Percentiles rank a stretch among this genome's conserved stretches.
Evolutionary conservation across 352 stramenopile genomes (phyloP).

Genomic region (Phytophthora meadii): DNA sequence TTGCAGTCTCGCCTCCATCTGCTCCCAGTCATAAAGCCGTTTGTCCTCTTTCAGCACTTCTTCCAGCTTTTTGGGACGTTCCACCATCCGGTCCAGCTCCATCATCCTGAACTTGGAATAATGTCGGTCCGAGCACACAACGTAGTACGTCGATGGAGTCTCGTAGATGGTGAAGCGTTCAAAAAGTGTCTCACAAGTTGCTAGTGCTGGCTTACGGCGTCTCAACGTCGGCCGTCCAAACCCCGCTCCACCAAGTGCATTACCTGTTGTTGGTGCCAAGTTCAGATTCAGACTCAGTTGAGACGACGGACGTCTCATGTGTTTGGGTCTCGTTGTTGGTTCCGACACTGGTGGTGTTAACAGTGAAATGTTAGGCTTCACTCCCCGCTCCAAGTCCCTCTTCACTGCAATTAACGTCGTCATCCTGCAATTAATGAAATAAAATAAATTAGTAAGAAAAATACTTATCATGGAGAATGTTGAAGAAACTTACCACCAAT

Average conservation of each 20-base stretch:
- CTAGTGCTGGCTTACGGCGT: constrained; percentile 70
- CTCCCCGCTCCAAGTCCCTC: constrained; percentile 68
- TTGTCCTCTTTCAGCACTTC: constrained; percentile 76
- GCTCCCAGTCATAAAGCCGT: constrained; percentile 74
- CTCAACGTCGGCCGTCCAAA: constrained; percentile 48
- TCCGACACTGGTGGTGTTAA: constrained; percentile 61
- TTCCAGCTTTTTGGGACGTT: constrained; percentile 57
- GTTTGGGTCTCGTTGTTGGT: constrained; percentile 33
- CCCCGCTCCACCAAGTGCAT: constrained; percentile 21
- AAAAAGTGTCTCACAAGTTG: constrained; percentile 68
- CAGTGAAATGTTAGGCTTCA: constrained; percentile 67
- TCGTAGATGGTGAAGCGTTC: constrained; percentile 90
- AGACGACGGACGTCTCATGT: constrained; percentile 43
- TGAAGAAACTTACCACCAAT: constrained; percentile 73
- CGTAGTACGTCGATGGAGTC: constrained; percentile 69
- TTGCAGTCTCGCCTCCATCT: constrained; percentile 85
- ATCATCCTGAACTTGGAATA: constrained; percentile 85
- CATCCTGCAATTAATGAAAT: constrained; percentile 55
- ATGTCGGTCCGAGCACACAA: constrained; percentile 87
- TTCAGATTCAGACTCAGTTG: constrained; percentile 41
- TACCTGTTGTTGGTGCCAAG: constrained; percentile 20
- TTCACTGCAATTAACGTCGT: constrained; percentile 83
- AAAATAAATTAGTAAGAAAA: background rate
- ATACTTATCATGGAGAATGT: background rate
- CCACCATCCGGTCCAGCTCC: constrained; percentile 71